Evolutionary conservation across 306 rosid species (phyloP).

Genomic region (Lathyrus sativus): DNA sequence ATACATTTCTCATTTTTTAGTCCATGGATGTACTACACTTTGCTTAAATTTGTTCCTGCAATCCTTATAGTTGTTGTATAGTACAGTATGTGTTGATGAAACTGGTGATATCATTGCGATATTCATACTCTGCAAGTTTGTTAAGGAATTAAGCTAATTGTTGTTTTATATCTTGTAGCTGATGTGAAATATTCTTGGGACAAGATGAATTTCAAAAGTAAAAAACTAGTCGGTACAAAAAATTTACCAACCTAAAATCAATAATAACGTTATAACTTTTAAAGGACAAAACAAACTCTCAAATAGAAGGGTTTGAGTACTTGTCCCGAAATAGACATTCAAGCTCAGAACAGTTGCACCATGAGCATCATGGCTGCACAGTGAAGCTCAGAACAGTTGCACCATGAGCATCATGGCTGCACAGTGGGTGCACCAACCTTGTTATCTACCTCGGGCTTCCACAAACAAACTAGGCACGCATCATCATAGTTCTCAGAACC

Average conservation of each 20-base stretch:
- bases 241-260: background rate
- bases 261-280: background rate
- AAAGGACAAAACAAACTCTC: background rate
- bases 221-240: background rate
- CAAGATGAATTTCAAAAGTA: background rate
- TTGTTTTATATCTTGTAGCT: background rate
- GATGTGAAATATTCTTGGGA: background rate
- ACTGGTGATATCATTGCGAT: background rate
- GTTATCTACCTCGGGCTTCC: conserved; percentile 33
- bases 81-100: background rate
- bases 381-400: too few species aligned
- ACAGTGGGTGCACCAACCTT: conserved; percentile 39
- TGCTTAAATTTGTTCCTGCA: background rate
- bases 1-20: conserved; percentile 13
- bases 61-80: background rate
- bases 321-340: background rate
- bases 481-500: background rate
- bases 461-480: conserved; percentile 34
- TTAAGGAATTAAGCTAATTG: background rate
- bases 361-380: conserved; percentile 45
- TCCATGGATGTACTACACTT: conserved; percentile 18
- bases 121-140: background rate
- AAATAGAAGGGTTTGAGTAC: background rate
- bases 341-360: background rate
- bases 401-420: too few species aligned